These are phyloP conservation scores for Orbilia brochopaga DNA, from an alignment of 2,329 filamentous ascomycete species.

Conservation along the genomic window DNA sequence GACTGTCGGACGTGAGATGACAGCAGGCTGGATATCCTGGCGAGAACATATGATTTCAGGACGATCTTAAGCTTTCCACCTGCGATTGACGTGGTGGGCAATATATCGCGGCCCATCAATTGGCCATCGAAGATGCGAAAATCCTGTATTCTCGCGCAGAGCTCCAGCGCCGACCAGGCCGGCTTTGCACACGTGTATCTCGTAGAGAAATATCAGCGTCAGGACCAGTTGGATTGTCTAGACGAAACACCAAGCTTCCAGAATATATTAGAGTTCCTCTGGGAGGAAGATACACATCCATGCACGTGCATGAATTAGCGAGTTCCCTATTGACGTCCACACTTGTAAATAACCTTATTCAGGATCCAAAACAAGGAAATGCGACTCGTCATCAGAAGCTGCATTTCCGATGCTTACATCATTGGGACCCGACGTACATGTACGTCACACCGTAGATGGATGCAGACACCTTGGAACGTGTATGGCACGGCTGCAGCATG, in stretches of 20 bases:
- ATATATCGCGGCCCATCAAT: too few species aligned
- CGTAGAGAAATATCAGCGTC: constrained; percentile 6
- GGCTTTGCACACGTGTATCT: constrained; percentile 11
- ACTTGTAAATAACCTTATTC: constrained; percentile 4
- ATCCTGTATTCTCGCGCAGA: neutral
- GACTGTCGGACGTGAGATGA: too few species aligned
- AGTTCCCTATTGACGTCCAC: too few species aligned
- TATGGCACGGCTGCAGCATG: too few species aligned
- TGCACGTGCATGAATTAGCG: constrained; percentile 8
- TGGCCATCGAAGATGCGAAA: too few species aligned
- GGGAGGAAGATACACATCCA: neutral
- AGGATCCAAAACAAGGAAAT: neutral
- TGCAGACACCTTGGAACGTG: too few species aligned
- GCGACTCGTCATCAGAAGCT: too few species aligned
- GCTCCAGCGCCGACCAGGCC: neutral
- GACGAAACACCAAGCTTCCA: constrained; percentile 10
- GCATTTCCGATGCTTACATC: too few species aligned
- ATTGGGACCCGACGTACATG: neutral
- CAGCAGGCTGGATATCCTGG: too few species aligned
- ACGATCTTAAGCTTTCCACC: too few species aligned
- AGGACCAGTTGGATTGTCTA: neutral
- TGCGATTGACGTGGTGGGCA: too few species aligned
- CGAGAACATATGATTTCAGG: too few species aligned
- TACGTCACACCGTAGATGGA: neutral
- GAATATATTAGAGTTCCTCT: neutral